phyloP scores from a whole-genome alignment of 2,329 filamentous ascomycete species.

The Aaosphaeria pasadenensis region DNA sequence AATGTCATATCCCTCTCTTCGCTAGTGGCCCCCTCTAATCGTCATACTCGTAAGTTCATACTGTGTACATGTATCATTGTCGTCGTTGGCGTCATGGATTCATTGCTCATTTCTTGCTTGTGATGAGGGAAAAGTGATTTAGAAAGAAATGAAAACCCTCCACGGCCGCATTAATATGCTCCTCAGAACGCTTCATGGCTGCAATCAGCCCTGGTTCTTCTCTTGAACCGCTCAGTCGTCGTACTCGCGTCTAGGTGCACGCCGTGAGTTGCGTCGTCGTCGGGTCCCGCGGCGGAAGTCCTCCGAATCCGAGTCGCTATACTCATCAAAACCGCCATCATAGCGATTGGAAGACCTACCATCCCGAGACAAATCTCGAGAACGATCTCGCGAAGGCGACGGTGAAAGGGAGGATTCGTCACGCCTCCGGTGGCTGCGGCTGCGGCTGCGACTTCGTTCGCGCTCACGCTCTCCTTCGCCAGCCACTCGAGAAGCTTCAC shows the following conservation, averaged over 20 bases:
- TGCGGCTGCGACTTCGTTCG: conserved; percentile 8
- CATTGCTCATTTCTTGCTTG: too few relatives aligned
- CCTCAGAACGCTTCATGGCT: too few relatives aligned
- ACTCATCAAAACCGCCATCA: conserved; percentile 7
- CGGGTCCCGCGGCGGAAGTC: conserved; percentile 8
- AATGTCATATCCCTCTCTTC: too few relatives aligned
- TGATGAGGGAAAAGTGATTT: too few relatives aligned
- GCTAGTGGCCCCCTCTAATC: too few relatives aligned
- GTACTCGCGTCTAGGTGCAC: conserved; percentile 4
- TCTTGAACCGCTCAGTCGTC: background rate
- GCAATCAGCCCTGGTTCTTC: too few relatives aligned
- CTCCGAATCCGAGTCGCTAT: conserved; percentile 13
- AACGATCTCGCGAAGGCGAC: conserved; percentile 12
- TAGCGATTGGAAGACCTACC: background rate
- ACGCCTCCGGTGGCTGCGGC: conserved; percentile 1
- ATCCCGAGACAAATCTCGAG: background rate
- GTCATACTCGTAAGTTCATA: too few relatives aligned
- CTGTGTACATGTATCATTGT: too few relatives aligned
- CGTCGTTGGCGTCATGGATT: too few relatives aligned
- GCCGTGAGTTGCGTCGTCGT: conserved; percentile 7
- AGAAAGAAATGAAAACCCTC: too few relatives aligned
- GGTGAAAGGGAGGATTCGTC: conserved; percentile 12
- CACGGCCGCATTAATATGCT: too few relatives aligned
- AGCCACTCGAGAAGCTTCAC: conserved; percentile 3
- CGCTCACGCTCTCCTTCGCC: conserved; percentile 1